phyloP scores from a whole-genome alignment of 164 flowering plant genomes.

The Nymphaea colorata region DNA sequence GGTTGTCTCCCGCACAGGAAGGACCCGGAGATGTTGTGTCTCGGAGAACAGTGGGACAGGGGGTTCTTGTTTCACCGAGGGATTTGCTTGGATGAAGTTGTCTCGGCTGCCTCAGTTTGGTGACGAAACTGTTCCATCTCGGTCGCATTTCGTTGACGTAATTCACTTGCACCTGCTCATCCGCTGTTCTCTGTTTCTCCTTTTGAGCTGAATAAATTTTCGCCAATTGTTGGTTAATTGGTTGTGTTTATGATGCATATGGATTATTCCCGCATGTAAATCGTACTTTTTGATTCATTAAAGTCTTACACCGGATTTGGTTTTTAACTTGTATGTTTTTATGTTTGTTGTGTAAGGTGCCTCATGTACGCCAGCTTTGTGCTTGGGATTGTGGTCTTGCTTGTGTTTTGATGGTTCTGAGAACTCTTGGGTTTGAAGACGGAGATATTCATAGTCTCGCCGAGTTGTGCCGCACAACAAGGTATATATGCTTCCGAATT shows the following conservation, averaged over 20 bases:
- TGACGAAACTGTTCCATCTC: conserved; percentile 15
- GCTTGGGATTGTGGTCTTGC: conserved; percentile 99
- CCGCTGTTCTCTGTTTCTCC: not conserved
- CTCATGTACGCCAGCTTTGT: conserved; percentile 62
- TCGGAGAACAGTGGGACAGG: not conserved
- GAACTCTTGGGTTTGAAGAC: conserved; percentile 43
- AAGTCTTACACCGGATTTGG: not conserved
- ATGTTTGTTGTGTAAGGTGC: conserved; percentile 37
- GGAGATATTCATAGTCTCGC: conserved; percentile 37
- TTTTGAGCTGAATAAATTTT: not conserved
- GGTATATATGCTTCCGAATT: conserved; percentile 26
- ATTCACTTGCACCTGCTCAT: conserved; percentile 13
- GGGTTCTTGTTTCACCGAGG: not conserved
- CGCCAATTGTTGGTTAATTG: not conserved
- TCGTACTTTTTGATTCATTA: not conserved
- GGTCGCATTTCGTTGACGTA: conserved; percentile 52
- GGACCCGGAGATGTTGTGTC: not conserved
- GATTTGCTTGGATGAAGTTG: conserved; percentile 2
- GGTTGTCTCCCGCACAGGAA: not conserved
- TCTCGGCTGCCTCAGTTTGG: conserved; percentile 6
- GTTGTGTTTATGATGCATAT: not conserved
- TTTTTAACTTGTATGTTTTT: not conserved
- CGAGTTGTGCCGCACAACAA: conserved; percentile 64
- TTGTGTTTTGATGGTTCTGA: conserved; percentile 85
- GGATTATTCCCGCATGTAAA: not conserved